These are phyloP conservation scores for Parastagonospora nodorum DNA, from an alignment of 2,329 filamentous ascomycete genomes.

Conservation along the genomic window DNA sequence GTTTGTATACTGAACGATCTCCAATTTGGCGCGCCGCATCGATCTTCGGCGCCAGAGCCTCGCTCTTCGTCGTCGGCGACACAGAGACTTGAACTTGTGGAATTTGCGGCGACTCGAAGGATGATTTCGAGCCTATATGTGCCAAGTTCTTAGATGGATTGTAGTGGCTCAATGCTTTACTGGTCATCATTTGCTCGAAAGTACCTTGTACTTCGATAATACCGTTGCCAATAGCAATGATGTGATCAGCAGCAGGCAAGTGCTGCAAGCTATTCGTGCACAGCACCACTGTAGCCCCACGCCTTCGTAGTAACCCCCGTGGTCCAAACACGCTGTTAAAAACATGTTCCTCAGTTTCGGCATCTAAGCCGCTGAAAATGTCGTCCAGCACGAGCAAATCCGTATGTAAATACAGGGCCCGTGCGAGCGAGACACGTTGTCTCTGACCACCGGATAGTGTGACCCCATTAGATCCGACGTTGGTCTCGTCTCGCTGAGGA, in stretches of 20 bases:
- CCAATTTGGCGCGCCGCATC: conserved; percentile 10
- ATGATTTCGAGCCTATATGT: too few species aligned
- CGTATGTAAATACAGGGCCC: conserved; percentile 54
- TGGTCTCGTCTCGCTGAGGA: conserved; percentile 37
- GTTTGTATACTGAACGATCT: conserved; percentile 16
- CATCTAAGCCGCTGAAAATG: conserved; percentile 55
- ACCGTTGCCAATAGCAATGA: conserved; percentile 8
- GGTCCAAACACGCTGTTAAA: conserved; percentile 51
- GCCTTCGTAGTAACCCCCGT: conserved; percentile 47
- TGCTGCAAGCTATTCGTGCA: conserved; percentile 16
- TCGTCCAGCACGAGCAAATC: conserved; percentile 55
- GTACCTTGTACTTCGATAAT: conserved; percentile 34
- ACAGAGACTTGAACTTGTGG: too few species aligned
- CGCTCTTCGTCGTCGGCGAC: too few species aligned
- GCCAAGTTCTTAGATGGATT: too few species aligned
- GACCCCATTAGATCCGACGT: conserved; percentile 55
- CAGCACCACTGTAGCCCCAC: conserved; percentile 23
- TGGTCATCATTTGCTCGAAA: conserved; percentile 35
- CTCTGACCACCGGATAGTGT: conserved; percentile 57
- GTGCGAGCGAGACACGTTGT: conserved; percentile 55
- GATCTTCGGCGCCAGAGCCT: background rate
- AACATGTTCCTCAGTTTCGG: conserved; percentile 52
- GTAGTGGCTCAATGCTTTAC: background rate
- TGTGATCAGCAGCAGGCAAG: conserved; percentile 14
- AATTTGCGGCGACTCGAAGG: too few species aligned